Evolutionary conservation across 805 yeast genomes (phyloP).

Genomic region (Teunomyces atbi): DNA sequence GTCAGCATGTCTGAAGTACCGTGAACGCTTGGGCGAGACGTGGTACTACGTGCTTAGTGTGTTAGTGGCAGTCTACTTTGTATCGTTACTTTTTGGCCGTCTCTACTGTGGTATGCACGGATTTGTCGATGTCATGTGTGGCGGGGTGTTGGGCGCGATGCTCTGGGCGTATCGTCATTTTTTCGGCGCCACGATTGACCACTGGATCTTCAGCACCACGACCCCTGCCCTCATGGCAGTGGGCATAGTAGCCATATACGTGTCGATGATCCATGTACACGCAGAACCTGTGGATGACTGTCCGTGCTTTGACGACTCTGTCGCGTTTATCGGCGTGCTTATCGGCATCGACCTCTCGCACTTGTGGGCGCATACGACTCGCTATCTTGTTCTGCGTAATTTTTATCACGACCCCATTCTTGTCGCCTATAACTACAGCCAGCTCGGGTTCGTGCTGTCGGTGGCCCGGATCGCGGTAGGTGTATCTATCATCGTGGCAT

Average conservation of each 20-base stretch:
- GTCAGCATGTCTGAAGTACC: constrained; percentile 9
- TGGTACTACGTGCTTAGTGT: constrained; percentile 13
- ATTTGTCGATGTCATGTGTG: constrained; percentile 67
- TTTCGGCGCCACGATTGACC: constrained; percentile 46
- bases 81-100: constrained; percentile 73
- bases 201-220: constrained; percentile 31
- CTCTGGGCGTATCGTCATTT: constrained; percentile 49
- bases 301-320: constrained; percentile 94
- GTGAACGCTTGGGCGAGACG: neutral
- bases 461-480: constrained; percentile 59
- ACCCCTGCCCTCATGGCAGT: constrained; percentile 28
- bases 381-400: constrained; percentile 21
- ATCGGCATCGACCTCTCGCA: constrained; percentile 70
- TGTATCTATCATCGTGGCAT: constrained; percentile 54
- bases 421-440: constrained; percentile 40
- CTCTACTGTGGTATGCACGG: constrained; percentile 99
- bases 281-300: constrained; percentile 88
- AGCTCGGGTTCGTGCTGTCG: constrained; percentile 43
- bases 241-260: constrained; percentile 39
- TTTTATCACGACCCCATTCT: constrained; percentile 28
- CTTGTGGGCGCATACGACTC: constrained; percentile 44
- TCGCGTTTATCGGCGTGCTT: constrained; percentile 87
- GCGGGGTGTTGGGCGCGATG: constrained; percentile 59
- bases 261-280: constrained; percentile 61
- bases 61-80: constrained; percentile 47